Evolutionary conservation across 2,329 filamentous ascomycete species (phyloP).

Genomic region (Hymenoscyphus albidus): DNA sequence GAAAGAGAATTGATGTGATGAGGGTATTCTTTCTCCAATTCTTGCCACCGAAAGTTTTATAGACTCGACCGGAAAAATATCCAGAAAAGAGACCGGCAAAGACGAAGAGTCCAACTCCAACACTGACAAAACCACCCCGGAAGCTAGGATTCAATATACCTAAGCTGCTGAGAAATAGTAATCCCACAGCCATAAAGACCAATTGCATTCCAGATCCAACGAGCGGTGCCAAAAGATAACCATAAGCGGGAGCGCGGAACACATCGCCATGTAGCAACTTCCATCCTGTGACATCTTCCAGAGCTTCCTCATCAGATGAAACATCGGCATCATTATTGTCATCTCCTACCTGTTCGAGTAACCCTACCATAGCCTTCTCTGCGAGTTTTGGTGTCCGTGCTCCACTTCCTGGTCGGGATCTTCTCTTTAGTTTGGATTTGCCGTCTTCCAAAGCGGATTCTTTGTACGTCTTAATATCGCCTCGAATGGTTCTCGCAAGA

Average conservation of each 20-base stretch:
- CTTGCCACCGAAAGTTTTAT: slow-evolving; percentile 75
- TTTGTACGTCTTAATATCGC: slow-evolving; percentile 72
- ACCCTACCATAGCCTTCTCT: slow-evolving; percentile 51
- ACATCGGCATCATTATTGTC: slow-evolving; percentile 49
- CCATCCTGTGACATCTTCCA: slow-evolving; percentile 84
- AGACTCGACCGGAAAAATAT: slow-evolving; percentile 80
- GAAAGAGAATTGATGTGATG: slow-evolving; percentile 73
- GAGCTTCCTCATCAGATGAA: slow-evolving; percentile 64
- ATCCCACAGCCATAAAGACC: slow-evolving; percentile 72
- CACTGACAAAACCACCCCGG: slow-evolving; percentile 84
- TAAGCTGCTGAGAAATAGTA: slow-evolving; percentile 69
- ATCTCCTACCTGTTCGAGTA: slow-evolving; percentile 58
- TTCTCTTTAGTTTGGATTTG: slow-evolving; percentile 53
- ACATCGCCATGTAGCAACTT: slow-evolving; percentile 87
- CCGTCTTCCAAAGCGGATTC: slow-evolving; percentile 63
- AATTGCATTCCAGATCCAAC: slow-evolving; percentile 85
- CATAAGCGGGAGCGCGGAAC: slow-evolving; percentile 69
- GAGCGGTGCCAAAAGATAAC: slow-evolving; percentile 71
- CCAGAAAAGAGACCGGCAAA: slow-evolving; percentile 81
- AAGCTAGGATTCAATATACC: slow-evolving; percentile 82
- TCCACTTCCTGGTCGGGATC: slow-evolving; percentile 39
- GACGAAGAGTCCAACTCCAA: slow-evolving; percentile 77
- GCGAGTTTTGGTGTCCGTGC: slow-evolving; percentile 41
- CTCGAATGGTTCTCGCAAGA: slow-evolving; percentile 70
- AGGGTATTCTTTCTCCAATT: slow-evolving; percentile 74